A percentile compares a stretch with the other conserved stretches of the same genome.
Evolutionary conservation across 1,284 basidiomycete genomes (phyloP).

Genomic region (Pterulicium gracile): DNA sequence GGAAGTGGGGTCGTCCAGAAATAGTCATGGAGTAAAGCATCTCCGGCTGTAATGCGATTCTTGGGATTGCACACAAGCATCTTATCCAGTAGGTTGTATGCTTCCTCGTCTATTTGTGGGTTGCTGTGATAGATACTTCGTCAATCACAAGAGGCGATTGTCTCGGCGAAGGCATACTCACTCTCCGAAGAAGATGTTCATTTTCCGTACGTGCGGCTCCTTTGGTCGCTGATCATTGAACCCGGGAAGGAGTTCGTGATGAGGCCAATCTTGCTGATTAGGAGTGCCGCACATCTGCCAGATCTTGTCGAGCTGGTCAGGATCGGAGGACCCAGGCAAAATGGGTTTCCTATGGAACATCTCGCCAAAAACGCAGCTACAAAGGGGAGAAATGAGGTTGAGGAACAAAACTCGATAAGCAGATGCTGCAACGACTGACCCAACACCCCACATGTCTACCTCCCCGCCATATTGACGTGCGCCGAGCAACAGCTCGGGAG

Average conservation of each 20-base stretch:
- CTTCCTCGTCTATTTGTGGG: conserved; percentile 58
- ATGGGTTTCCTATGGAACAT: conserved; percentile 90
- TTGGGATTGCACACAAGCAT: conserved; percentile 87
- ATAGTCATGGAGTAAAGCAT: conserved; percentile 85
- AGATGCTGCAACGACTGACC: conserved; percentile 36
- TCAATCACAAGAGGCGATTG: too few species aligned
- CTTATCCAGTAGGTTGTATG: conserved; percentile 86
- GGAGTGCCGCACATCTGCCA: conserved; percentile 85
- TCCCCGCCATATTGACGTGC: conserved; percentile 86
- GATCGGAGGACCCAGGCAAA: conserved; percentile 78
- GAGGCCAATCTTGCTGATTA: conserved; percentile 75
- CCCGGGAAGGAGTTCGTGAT: conserved; percentile 69
- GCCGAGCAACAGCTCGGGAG: conserved; percentile 89
- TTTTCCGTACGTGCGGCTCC: conserved; percentile 31
- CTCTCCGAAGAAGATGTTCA: not conserved
- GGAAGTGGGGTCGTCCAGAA: conserved; percentile 85
- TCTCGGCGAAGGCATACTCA: conserved; percentile 22
- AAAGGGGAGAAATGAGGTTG: conserved; percentile 7
- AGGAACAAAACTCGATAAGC: conserved; percentile 6
- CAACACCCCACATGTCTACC: conserved; percentile 98
- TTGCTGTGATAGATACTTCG: conserved; percentile 47
- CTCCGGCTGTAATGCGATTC: conserved; percentile 81
- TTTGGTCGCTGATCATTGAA: conserved; percentile 59
- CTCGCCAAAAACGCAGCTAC: conserved; percentile 86
- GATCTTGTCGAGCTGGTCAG: conserved; percentile 88